Conservation (phyloP, 78 protist genomes). For the Chrysochromulina tobinii region DNA sequence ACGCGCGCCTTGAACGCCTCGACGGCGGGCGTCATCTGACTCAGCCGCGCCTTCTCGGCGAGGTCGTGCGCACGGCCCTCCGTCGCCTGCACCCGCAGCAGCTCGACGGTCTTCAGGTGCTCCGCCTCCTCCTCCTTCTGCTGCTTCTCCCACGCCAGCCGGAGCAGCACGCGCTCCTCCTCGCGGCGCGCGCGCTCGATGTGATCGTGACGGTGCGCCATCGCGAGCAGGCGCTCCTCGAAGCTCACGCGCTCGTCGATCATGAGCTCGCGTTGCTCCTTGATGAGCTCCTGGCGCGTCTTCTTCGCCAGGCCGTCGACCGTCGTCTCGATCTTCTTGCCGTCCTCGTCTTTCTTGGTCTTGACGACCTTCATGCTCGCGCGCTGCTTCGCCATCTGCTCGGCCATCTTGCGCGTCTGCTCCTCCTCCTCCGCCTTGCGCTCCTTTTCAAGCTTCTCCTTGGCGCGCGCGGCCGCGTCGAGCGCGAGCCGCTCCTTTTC, state of each 20-base stretch:
- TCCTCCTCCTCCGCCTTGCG: constrained; percentile 38
- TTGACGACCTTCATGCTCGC: neutral
- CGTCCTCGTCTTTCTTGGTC: constrained; percentile 6
- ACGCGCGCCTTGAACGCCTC: neutral
- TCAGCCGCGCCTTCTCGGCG: neutral
- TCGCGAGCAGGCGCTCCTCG: neutral
- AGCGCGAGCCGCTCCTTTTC: constrained; percentile 30
- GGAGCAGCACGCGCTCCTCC: constrained; percentile 38
- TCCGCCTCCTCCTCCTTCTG: constrained; percentile 20
- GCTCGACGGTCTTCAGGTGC: neutral
- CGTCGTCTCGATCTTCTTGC: neutral
- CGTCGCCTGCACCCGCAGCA: neutral
- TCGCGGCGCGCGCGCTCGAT: constrained; percentile 61
- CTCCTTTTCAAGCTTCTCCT: neutral
- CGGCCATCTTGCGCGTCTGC: constrained; percentile 17
- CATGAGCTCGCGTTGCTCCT: neutral
- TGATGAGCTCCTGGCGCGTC: neutral
- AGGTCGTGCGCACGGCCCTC: neutral
- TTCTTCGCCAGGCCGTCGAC: constrained; percentile 8
- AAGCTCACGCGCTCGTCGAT: neutral
- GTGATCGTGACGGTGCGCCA: constrained; percentile 26
- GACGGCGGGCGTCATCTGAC: constrained; percentile 23
- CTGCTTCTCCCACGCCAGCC: constrained; percentile 14
- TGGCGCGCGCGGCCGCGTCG: constrained; percentile 34
- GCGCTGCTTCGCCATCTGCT: constrained; percentile 38